Evolutionary conservation across 1,139 yeast genomes (phyloP).

Genomic region (Yamadazyma taylorii): DNA sequence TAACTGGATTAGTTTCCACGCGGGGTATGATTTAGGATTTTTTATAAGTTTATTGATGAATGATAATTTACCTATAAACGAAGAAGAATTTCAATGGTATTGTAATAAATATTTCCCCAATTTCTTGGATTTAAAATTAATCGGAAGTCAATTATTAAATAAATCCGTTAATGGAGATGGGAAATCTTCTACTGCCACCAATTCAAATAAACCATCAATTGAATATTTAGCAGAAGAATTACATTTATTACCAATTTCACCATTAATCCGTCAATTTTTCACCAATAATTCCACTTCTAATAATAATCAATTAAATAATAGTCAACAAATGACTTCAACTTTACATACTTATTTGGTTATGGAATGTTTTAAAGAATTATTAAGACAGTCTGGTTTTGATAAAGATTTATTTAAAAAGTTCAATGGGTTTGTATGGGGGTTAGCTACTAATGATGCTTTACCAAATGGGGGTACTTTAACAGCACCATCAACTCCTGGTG

Average conservation of each 20-base stretch:
- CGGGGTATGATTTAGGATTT: conserved; percentile 95
- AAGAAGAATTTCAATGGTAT: conserved; percentile 75
- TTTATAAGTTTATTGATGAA: conserved; percentile 75
- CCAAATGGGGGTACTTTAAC: conserved; percentile 16
- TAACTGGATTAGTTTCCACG: conserved; percentile 90
- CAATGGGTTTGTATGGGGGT: conserved; percentile 57
- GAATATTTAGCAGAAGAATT: conserved; percentile 59
- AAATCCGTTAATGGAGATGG: conserved; percentile 21
- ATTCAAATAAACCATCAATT: conserved; percentile 48
- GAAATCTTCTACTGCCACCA: conserved; percentile 19
- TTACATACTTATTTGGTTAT: conserved; percentile 56
- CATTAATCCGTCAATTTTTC: conserved; percentile 49
- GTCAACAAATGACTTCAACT: conserved; percentile 47
- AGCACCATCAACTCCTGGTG: conserved; percentile 23
- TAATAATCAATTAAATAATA: conserved; percentile 32
- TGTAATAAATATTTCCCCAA: conserved; percentile 75
- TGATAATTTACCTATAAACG: conserved; percentile 76
- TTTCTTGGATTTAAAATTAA: conserved; percentile 78
- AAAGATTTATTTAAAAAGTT: conserved; percentile 37
- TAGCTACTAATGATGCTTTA: conserved; percentile 23
- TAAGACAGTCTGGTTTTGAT: conserved; percentile 42
- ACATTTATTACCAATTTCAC: conserved; percentile 53
- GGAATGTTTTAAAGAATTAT: conserved; percentile 58
- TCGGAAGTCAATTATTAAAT: conserved; percentile 55
- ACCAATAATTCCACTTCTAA: conserved; percentile 35